Evolutionary conservation across 805 yeast genomes (phyloP).

Genomic region (Suhomyces tanzawaensis): DNA sequence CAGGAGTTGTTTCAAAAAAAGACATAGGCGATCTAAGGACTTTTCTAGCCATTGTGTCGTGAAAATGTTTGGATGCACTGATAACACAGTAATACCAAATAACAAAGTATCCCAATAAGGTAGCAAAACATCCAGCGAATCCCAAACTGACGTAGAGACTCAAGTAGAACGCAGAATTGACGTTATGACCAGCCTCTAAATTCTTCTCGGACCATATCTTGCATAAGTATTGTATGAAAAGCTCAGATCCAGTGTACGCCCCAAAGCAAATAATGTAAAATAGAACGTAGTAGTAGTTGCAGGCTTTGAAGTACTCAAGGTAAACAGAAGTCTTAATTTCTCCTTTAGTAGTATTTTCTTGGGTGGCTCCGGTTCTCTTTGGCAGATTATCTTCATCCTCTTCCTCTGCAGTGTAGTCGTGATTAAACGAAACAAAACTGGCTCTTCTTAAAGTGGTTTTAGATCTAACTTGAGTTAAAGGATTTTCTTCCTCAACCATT

Average conservation of each 20-base stretch:
- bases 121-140: constrained; percentile 24
- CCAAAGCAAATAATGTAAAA: constrained; percentile 23
- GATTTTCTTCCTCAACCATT: constrained; percentile 17
- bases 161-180: constrained; percentile 23
- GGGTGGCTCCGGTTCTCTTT: constrained; percentile 19
- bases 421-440: constrained; percentile 34
- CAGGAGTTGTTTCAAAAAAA: constrained; percentile 41
- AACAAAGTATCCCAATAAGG: constrained; percentile 26
- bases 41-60: constrained; percentile 34
- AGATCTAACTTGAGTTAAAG: constrained; percentile 16
- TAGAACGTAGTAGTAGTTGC: constrained; percentile 25
- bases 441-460: constrained; percentile 20
- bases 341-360: constrained; percentile 21
- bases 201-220: constrained; percentile 38
- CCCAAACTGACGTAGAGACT: constrained; percentile 27
- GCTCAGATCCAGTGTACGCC: constrained; percentile 16
- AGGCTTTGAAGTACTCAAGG: constrained; percentile 32
- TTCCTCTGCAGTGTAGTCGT: constrained; percentile 25
- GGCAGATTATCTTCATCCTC: constrained; percentile 20
- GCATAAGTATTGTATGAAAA: constrained; percentile 28
- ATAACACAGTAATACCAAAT: constrained; percentile 32
- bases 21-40: constrained; percentile 41
- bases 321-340: constrained; percentile 29
- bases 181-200: constrained; percentile 22
- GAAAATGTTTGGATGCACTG: constrained; percentile 32